A percentile compares a stretch with the other conserved stretches of the same genome.
These are phyloP conservation scores for Crithidia acanthocephali DNA, from an alignment of 208 protist genomes.

Conservation along the genomic window DNA sequence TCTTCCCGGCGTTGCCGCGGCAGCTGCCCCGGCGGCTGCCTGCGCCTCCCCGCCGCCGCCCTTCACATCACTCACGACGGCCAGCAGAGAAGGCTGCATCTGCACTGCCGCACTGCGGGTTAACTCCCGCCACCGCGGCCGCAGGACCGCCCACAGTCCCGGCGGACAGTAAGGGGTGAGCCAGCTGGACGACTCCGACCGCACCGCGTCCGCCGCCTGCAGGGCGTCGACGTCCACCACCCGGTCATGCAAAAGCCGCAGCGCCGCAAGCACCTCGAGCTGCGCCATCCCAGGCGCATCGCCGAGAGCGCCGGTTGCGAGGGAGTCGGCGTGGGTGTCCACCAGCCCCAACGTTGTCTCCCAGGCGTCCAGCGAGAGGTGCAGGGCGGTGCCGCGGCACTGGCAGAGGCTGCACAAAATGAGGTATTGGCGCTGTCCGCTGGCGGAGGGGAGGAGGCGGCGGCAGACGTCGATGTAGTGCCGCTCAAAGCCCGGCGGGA, in stretches of 20 bases:
- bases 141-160: slow-evolving; percentile 25
- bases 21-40: not conserved
- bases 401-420: slow-evolving; percentile 29
- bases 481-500: slow-evolving; percentile 20
- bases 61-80: slow-evolving; percentile 22
- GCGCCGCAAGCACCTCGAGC: slow-evolving; percentile 31
- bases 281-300: slow-evolving; percentile 18
- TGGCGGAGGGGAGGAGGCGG: slow-evolving; percentile 30
- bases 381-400: slow-evolving; percentile 7
- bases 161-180: slow-evolving; percentile 29
- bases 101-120: slow-evolving; percentile 10
- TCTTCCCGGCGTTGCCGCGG: not conserved
- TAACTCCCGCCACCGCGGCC: slow-evolving; percentile 32
- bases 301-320: slow-evolving; percentile 20
- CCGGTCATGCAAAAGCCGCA: slow-evolving; percentile 11
- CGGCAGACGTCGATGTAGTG: slow-evolving; percentile 27
- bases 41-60: not conserved
- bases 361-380: slow-evolving; percentile 16
- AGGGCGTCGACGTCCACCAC: slow-evolving; percentile 20
- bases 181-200: slow-evolving; percentile 8
- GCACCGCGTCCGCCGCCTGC: slow-evolving; percentile 10
- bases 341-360: slow-evolving; percentile 18
- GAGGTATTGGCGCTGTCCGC: slow-evolving; percentile 30
- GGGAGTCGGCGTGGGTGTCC: slow-evolving; percentile 28
- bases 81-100: slow-evolving; percentile 7